These are phyloP conservation scores for Serendipita vermifera DNA, from an alignment of 768 basidiomycete species.

Conservation along the genomic window DNA sequence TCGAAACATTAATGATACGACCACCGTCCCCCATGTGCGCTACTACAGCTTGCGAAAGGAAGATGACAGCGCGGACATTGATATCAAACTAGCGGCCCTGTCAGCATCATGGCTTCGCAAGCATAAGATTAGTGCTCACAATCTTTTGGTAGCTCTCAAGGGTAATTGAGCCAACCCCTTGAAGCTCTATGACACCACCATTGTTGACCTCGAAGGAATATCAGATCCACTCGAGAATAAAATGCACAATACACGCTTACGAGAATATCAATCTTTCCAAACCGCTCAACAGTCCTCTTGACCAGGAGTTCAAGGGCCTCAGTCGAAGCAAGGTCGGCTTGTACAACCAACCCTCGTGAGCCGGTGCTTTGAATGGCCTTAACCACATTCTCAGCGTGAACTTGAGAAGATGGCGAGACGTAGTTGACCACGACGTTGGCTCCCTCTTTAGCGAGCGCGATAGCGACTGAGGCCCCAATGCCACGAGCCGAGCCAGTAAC, in stretches of 20 bases:
- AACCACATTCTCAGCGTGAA: slow-evolving; percentile 34
- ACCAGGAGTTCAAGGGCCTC: slow-evolving; percentile 37
- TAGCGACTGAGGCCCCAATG: slow-evolving; percentile 45
- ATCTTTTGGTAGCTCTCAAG: not conserved
- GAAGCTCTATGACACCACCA: slow-evolving; percentile 40
- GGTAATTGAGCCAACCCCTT: slow-evolving; percentile 31
- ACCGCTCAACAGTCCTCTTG: slow-evolving; percentile 34
- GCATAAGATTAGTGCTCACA: not conserved
- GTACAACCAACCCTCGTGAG: slow-evolving; percentile 33
- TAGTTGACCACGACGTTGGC: slow-evolving; percentile 50
- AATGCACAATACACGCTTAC: no score
- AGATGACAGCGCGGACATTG: slow-evolving; percentile 49
- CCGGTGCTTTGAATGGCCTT: slow-evolving; percentile 35
- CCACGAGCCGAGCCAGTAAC: slow-evolving; percentile 49
- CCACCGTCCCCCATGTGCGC: not conserved
- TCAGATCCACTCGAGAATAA: no score
- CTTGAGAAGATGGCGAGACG: slow-evolving; percentile 29
- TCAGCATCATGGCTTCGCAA: not conserved
- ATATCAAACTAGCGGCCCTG: slow-evolving; percentile 31
- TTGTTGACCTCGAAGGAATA: slow-evolving; percentile 32
- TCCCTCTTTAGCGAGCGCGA: slow-evolving; percentile 40
- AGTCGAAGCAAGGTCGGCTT: slow-evolving; percentile 39
- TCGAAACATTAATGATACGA: not conserved
- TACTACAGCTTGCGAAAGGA: slow-evolving; percentile 31
- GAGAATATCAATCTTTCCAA: slow-evolving; percentile 44